Percentiles rank a stretch among this genome's conserved stretches.
phyloP scores from a whole-genome alignment of 495 filamentous ascomycete genomes.

The Extremus antarcticus region DNA sequence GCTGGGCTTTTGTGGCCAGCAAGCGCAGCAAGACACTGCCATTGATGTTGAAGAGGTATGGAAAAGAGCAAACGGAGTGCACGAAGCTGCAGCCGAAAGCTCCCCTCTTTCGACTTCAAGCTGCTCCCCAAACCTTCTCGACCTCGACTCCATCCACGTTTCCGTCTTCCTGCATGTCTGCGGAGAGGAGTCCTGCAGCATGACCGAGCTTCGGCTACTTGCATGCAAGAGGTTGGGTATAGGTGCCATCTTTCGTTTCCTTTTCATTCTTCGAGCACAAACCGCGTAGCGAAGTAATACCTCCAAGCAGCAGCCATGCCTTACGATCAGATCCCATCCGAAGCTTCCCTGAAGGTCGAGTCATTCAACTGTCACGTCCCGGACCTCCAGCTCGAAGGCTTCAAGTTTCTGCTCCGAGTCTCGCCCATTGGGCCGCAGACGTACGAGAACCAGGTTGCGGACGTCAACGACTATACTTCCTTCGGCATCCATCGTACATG shows the following conservation, averaged over 20 bases:
- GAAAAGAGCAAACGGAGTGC: too few species aligned
- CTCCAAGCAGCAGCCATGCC: conserved; percentile 1
- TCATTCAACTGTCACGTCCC: conserved; percentile 38
- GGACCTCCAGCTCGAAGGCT: conserved; percentile 36
- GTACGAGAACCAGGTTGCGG: conserved; percentile 39
- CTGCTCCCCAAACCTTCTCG: too few species aligned
- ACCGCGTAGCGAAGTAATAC: not conserved
- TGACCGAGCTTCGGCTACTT: too few species aligned
- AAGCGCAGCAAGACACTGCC: too few species aligned
- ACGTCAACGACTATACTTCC: conserved; percentile 23
- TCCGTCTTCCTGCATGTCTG: too few species aligned
- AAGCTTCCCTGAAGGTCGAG: conserved; percentile 13
- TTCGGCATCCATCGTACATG: conserved; percentile 49
- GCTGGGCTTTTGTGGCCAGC: too few species aligned
- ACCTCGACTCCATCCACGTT: too few species aligned
- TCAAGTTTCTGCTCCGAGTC: conserved; percentile 39
- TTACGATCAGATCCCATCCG: conserved; percentile 7
- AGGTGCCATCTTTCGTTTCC: not conserved
- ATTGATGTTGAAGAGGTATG: too few species aligned
- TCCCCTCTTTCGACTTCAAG: too few species aligned
- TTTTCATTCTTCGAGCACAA: not conserved
- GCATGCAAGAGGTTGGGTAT: not conserved
- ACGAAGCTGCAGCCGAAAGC: too few species aligned
- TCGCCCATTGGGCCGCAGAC: conserved; percentile 43
- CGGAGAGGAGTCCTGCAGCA: too few species aligned